A percentile compares a stretch with the other conserved stretches of the same genome.
Evolutionary conservation across 1,284 basidiomycete species (phyloP).

Genomic region (Meira nashicola): DNA sequence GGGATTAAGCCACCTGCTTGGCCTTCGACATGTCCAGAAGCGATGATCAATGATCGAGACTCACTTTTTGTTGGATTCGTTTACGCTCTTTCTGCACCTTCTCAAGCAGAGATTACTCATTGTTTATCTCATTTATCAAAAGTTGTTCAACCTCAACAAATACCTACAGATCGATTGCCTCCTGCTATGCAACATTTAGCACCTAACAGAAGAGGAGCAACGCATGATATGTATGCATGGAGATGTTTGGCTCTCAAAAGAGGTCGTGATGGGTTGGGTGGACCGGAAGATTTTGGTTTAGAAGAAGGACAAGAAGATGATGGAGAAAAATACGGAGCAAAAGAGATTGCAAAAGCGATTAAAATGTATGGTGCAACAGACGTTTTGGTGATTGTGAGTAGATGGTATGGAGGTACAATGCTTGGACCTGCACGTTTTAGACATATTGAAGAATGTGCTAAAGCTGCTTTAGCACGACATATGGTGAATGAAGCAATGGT

Average conservation of each 20-base stretch:
- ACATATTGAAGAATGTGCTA: constrained; percentile 70
- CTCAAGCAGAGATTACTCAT: constrained; percentile 22
- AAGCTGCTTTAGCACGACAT: constrained; percentile 67
- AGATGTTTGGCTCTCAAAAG: constrained; percentile 42
- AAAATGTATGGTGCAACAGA: constrained; percentile 43
- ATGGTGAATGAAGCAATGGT: constrained; percentile 58
- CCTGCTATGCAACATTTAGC: constrained; percentile 34
- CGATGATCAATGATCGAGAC: constrained; percentile 43
- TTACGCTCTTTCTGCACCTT: constrained; percentile 33
- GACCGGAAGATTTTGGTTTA: constrained; percentile 45
- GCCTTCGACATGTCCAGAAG: constrained; percentile 31
- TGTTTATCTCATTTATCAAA: constrained; percentile 39
- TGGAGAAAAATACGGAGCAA: constrained; percentile 45
- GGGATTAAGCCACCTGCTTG: constrained; percentile 28
- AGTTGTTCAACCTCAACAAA: constrained; percentile 37
- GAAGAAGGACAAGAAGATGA: constrained; percentile 47
- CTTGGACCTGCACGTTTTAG: constrained; percentile 67
- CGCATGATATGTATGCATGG: constrained; percentile 50
- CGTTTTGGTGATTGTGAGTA: constrained; percentile 44
- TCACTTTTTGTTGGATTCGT: constrained; percentile 49
- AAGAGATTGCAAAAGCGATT: constrained; percentile 33
- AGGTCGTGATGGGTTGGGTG: constrained; percentile 34
- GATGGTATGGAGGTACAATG: constrained; percentile 71
- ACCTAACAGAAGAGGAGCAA: constrained; percentile 28
- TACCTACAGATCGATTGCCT: constrained; percentile 33